These are phyloP conservation scores for Taphrina wiesneri DNA, from an alignment of 1,139 yeast genomes.

Conservation along the genomic window DNA sequence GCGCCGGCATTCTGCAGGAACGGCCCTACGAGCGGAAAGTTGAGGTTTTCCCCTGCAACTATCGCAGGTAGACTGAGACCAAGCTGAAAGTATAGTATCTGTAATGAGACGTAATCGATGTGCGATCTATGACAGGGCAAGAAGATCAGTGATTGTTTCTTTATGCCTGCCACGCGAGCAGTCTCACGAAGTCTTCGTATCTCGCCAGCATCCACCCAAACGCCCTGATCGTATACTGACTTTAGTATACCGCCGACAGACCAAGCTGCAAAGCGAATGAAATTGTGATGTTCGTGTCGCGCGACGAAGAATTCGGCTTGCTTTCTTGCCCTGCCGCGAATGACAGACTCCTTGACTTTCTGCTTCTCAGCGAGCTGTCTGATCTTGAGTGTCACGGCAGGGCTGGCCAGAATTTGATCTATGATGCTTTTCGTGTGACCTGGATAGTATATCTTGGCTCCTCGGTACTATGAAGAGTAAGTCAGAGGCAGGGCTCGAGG, in stretches of 20 bases:
- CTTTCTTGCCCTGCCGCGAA: conserved; percentile 41
- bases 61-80: conserved; percentile 62
- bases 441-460: conserved; percentile 46
- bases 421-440: conserved; percentile 45
- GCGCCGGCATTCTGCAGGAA: conserved; percentile 49
- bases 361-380: conserved; percentile 44
- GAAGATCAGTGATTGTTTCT: conserved; percentile 48
- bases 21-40: conserved; percentile 61
- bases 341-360: conserved; percentile 44
- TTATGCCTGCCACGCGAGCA: conserved; percentile 46
- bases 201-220: conserved; percentile 48
- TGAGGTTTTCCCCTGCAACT: conserved; percentile 69
- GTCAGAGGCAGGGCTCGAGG: not conserved
- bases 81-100: conserved; percentile 58
- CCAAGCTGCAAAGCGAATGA: conserved; percentile 47
- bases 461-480: conserved; percentile 37
- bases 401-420: conserved; percentile 44
- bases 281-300: conserved; percentile 45
- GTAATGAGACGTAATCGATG: conserved; percentile 64
- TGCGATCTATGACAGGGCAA: conserved; percentile 64
- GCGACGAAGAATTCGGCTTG: conserved; percentile 47
- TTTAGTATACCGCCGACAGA: conserved; percentile 48
- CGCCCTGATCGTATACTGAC: conserved; percentile 51
- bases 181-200: conserved; percentile 45
- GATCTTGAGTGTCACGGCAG: conserved; percentile 44